Evolutionary conservation across 2,329 filamentous ascomycete species (phyloP).

Genomic region (Penicillium italicum): DNA sequence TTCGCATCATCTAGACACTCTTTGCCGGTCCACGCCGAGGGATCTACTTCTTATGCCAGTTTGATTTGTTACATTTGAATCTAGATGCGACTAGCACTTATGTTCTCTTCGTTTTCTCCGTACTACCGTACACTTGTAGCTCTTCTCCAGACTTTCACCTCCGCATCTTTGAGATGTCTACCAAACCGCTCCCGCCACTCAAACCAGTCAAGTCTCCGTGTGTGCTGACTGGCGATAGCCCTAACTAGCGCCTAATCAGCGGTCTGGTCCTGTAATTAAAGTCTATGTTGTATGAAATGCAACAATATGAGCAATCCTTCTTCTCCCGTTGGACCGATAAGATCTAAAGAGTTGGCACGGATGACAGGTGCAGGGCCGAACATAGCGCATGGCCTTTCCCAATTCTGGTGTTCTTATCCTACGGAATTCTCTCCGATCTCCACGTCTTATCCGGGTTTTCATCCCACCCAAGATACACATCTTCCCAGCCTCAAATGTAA

Average conservation of each 20-base stretch:
- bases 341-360: neutral
- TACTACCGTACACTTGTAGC: neutral
- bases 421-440: conserved; percentile 5
- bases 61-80: neutral
- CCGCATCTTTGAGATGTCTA: neutral
- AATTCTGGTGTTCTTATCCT: conserved; percentile 9
- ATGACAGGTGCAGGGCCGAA: neutral
- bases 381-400: conserved; percentile 4
- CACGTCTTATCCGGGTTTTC: conserved; percentile 6
- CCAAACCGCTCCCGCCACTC: neutral
- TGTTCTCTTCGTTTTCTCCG: neutral
- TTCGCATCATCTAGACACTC: conserved; percentile 20
- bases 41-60: neutral
- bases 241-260: conserved; percentile 6
- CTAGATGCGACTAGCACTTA: neutral
- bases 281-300: neutral
- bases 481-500: neutral
- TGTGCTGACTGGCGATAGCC: conserved; percentile 1
- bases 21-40: conserved; percentile 20
- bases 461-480: neutral
- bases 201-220: neutral
- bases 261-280: conserved; percentile 7
- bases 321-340: conserved; percentile 28
- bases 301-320: conserved; percentile 14
- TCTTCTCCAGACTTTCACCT: conserved; percentile 9